Evolutionary conservation across 2,329 filamentous ascomycete genomes (phyloP).

Genomic region (Botrytis byssoidea): DNA sequence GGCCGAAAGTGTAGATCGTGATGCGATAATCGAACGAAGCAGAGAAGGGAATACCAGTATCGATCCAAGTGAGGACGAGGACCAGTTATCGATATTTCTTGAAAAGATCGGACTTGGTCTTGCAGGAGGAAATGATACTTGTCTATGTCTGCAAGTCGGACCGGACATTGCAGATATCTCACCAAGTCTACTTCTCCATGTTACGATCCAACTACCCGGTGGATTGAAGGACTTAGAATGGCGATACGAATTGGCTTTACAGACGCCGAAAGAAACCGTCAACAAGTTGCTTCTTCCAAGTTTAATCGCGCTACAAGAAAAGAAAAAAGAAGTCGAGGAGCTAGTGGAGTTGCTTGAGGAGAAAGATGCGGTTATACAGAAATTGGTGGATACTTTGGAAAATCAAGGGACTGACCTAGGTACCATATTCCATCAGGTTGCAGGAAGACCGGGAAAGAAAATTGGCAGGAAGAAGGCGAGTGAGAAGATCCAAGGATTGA

Average conservation of each 20-base stretch:
- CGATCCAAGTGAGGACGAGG: conserved; percentile 62
- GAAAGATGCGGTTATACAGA: conserved; percentile 56
- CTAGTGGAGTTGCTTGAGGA: conserved; percentile 48
- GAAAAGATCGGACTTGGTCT: conserved; percentile 57
- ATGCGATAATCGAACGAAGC: conserved; percentile 62
- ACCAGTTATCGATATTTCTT: conserved; percentile 67
- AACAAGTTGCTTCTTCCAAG: conserved; percentile 47
- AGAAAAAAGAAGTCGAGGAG: conserved; percentile 42
- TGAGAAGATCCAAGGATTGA: conserved; percentile 47
- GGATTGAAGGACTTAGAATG: conserved; percentile 63
- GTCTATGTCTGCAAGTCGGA: conserved; percentile 46
- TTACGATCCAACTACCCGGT: conserved; percentile 60
- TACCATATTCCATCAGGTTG: conserved; percentile 49
- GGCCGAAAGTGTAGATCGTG: conserved; percentile 62
- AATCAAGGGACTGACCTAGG: conserved; percentile 50
- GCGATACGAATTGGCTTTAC: conserved; percentile 55
- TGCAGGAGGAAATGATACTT: conserved; percentile 44
- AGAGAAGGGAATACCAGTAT: conserved; percentile 65
- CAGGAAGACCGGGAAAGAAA: conserved; percentile 41
- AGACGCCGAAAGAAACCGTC: conserved; percentile 42
- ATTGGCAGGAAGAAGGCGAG: conserved; percentile 41
- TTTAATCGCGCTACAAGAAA: conserved; percentile 46
- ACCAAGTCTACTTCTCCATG: conserved; percentile 43
- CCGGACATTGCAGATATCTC: conserved; percentile 23
- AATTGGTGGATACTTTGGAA: conserved; percentile 54